phyloP scores from a whole-genome alignment of 306 rosid genomes.

The Quercus variabilis region DNA sequence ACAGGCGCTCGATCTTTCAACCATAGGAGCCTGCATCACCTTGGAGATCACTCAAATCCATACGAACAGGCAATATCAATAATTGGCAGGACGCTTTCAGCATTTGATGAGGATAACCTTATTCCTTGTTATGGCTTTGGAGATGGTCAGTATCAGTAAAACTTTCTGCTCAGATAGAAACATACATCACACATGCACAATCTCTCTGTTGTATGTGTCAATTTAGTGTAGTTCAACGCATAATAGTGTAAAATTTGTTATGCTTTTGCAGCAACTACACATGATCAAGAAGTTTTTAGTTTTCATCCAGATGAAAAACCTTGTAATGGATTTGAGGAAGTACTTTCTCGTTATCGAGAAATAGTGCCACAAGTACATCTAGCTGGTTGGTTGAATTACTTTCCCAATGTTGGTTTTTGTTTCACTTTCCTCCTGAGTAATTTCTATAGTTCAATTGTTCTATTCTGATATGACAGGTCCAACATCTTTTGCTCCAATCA shows the following conservation, averaged over 20 bases:
- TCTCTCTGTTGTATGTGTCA: not conserved
- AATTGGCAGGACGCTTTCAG: conserved; percentile 26
- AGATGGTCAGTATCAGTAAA: conserved; percentile 23
- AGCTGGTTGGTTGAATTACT: conserved; percentile 19
- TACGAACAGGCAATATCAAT: conserved; percentile 36
- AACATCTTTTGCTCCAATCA: conserved; percentile 35
- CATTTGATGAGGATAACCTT: conserved; percentile 30
- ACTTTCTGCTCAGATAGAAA: not conserved
- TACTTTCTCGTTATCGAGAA: conserved; percentile 28
- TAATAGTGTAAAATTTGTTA: not conserved
- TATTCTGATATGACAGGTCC: conserved; percentile 17
- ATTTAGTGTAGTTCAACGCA: not conserved
- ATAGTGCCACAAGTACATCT: conserved; percentile 17
- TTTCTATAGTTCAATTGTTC: not conserved
- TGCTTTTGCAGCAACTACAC: conserved; percentile 21
- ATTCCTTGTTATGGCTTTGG: conserved; percentile 41
- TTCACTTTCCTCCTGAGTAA: not conserved
- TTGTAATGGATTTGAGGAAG: conserved; percentile 30
- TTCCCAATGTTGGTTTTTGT: not conserved
- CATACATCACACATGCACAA: not conserved
- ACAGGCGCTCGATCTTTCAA: conserved; percentile 28
- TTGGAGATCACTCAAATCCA: conserved; percentile 28
- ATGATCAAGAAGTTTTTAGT: conserved; percentile 30
- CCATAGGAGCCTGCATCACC: conserved; percentile 27
- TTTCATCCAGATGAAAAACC: conserved; percentile 10